These are phyloP conservation scores for Boeremia lycopersici DNA, from an alignment of 2,329 filamentous ascomycete genomes.

Conservation along the genomic window DNA sequence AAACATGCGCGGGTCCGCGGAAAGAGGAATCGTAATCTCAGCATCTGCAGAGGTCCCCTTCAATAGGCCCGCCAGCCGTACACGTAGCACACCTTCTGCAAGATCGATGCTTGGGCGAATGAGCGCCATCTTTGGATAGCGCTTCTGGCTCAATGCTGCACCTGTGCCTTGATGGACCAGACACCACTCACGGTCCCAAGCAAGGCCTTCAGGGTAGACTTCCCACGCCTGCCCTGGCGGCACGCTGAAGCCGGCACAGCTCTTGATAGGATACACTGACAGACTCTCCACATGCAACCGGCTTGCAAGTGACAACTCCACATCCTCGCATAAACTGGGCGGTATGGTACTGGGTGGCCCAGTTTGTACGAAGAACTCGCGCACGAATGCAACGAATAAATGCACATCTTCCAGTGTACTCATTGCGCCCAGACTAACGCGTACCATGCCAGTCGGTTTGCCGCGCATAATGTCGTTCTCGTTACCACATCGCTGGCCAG, in stretches of 20 bases:
- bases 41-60: conserved; percentile 38
- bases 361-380: conserved; percentile 52
- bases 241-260: conserved; percentile 80
- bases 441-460: conserved; percentile 85
- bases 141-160: conserved; percentile 85
- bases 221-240: conserved; percentile 72
- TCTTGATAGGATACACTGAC: conserved; percentile 89
- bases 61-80: conserved; percentile 58
- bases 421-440: conserved; percentile 89
- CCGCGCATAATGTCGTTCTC: conserved; percentile 82
- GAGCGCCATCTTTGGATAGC: conserved; percentile 85
- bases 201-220: conserved; percentile 79
- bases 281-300: conserved; percentile 54
- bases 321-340: conserved; percentile 28
- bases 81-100: conserved; percentile 65
- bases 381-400: conserved; percentile 71
- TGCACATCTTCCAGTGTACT: conserved; percentile 78
- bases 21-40: conserved; percentile 63
- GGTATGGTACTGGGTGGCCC: conserved; percentile 14
- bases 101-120: conserved; percentile 78
- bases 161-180: conserved; percentile 86
- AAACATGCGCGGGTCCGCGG: conserved; percentile 67
- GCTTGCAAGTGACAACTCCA: conserved; percentile 37
- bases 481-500: conserved; percentile 82
- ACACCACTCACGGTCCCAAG: conserved; percentile 98